Base-by-base conservation (phyloP, 345 rosid species). In the Moricandia arvensis region DNA sequence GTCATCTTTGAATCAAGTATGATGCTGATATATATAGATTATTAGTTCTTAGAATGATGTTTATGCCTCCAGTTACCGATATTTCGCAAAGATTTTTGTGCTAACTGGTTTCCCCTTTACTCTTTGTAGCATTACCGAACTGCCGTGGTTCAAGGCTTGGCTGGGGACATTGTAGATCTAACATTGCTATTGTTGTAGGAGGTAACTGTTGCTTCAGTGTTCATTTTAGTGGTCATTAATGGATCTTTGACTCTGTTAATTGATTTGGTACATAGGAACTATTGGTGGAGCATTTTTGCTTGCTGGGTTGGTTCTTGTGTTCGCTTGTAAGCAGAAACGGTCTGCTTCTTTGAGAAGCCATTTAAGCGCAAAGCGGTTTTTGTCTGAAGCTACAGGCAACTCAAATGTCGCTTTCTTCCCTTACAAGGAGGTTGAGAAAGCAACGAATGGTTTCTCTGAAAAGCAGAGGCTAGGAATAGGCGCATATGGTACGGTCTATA, bases 401-500 rank as follows among this genome's bases (percentile, higher is more conserved):
- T 85, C 84, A 1, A 87, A 90, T 69, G 84, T 94, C 31, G 89
- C 93, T 0, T 85, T 88, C 63, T 89, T 82, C 68, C 80, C 83
- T 5, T 90, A 82, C 82, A 89, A 83, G 79, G 97, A 94, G 54
- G 88, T 94, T 3, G 96, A 86, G 60, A 90, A 77, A 83, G 93
- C 98, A 7, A 94, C 97, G 1, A 74, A 61, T 58, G 82, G 88
- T 68, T 94, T 94, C 84, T 76, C 88, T 2, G 95, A 91, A 30
- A 84, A 78, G 65, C 96, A 88, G 34, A 86, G 87, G 79, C 81
- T 91, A 43, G 98, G 98, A 75, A 89, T 82, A 31, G 98, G 98
- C 59, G 98, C 98, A 16, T 94, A 91, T 34, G 98, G 98, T 41
- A 94, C 97, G 1, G 98, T 94, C 33, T 94, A 94, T 78, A 82